Evolutionary conservation across 108 stramenopile genomes (phyloP).

Genomic region (Ochromonas danica): DNA sequence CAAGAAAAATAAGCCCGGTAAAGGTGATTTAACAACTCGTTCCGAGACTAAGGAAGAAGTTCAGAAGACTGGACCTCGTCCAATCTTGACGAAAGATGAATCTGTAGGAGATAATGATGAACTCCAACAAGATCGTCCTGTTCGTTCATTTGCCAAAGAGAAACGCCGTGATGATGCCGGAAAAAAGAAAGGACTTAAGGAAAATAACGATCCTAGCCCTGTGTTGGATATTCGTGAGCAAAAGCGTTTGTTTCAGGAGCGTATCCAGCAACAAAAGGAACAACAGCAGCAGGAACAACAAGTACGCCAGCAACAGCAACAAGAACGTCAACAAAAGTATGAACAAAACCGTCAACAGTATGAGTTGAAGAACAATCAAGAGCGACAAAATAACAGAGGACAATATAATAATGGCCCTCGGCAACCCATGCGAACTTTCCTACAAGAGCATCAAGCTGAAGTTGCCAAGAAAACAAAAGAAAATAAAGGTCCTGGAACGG

Average conservation of each 20-base stretch:
- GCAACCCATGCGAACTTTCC: background rate
- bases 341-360: background rate
- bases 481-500: background rate
- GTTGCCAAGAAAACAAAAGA: background rate
- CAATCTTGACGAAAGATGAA: too few species aligned
- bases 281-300: background rate
- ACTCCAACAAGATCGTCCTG: too few species aligned
- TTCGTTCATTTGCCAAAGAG: too few species aligned
- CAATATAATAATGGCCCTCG: background rate
- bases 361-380: background rate
- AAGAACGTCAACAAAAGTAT: background rate
- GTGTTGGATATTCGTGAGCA: too few species aligned
- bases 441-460: background rate
- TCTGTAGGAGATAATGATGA: too few species aligned
- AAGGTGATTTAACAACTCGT: too few species aligned
- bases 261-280: background rate
- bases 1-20: too few species aligned
- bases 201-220: too few species aligned
- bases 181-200: too few species aligned
- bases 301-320: background rate
- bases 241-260: background rate
- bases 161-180: too few species aligned
- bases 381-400: background rate
- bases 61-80: too few species aligned
- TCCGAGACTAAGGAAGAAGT: too few species aligned